Evolutionary conservation across 2,329 filamentous ascomycete genomes (phyloP).

Genomic region (Penicillium sp.): DNA sequence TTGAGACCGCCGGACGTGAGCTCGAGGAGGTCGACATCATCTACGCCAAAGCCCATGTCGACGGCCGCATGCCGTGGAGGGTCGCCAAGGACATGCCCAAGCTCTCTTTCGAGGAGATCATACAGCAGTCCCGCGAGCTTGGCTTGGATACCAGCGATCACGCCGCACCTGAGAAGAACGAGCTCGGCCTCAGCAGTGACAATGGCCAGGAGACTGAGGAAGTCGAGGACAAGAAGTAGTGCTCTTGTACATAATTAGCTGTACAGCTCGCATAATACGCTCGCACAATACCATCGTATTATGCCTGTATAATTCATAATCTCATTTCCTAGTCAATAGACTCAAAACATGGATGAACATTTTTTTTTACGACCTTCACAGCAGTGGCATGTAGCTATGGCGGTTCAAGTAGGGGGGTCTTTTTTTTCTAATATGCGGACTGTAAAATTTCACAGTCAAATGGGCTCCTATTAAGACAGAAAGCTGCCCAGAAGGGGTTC

Average conservation of each 20-base stretch:
- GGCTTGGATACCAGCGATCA: conserved; percentile 17
- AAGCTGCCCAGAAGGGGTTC: too few species aligned
- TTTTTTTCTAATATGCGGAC: too few species aligned
- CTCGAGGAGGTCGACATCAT: conserved; percentile 37
- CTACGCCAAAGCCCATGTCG: conserved; percentile 3
- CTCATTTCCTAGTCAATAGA: too few species aligned
- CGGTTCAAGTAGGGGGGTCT: too few species aligned
- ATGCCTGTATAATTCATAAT: too few species aligned
- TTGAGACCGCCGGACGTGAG: conserved; percentile 44
- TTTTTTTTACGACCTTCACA: too few species aligned
- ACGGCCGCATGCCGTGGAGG: conserved; percentile 28
- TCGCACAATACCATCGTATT: too few species aligned
- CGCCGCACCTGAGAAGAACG: conserved; percentile 15
- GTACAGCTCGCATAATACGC: too few species aligned
- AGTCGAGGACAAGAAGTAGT: conserved; percentile 3
- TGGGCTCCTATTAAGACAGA: too few species aligned
- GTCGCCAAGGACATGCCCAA: conserved; percentile 31
- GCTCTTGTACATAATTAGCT: not conserved
- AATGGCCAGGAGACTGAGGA: conserved; percentile 11
- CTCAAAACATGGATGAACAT: too few species aligned
- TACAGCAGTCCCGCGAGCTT: conserved; percentile 23
- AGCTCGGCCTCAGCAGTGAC: conserved; percentile 21
- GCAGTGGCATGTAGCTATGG: too few species aligned
- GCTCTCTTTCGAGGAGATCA: conserved; percentile 28
- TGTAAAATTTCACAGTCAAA: too few species aligned